phyloP scores from a whole-genome alignment of 306 rosid species.

The Arachis hypogaea region DNA sequence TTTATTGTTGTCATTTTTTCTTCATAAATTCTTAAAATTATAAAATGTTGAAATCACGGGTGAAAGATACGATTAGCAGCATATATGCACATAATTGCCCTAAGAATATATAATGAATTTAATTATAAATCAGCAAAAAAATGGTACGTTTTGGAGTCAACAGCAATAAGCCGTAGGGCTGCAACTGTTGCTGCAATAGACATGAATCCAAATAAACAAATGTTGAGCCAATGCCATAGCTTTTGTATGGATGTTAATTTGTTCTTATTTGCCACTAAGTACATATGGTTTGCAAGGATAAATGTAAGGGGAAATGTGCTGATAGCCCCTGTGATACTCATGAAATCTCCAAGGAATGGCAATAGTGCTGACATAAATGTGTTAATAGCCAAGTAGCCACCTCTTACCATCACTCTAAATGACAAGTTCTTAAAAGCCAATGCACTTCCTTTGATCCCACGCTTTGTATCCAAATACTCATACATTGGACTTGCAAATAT shows the following conservation, averaged over 20 bases:
- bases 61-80: neutral
- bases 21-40: too few relatives aligned
- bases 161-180: conserved; percentile 77
- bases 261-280: conserved; percentile 73
- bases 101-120: conserved; percentile 25
- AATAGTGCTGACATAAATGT: conserved; percentile 78
- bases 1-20: too few relatives aligned
- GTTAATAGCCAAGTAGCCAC: conserved; percentile 76
- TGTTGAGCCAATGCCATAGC: conserved; percentile 95
- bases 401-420: conserved; percentile 72
- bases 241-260: conserved; percentile 60
- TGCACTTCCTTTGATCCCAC: conserved; percentile 77
- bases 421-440: conserved; percentile 60
- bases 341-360: conserved; percentile 97
- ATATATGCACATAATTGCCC: neutral
- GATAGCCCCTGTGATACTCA: conserved; percentile 97
- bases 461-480: conserved; percentile 76
- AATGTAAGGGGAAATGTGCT: conserved; percentile 95
- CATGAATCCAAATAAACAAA: conserved; percentile 72
- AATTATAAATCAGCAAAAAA: conserved; percentile 77
- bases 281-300: conserved; percentile 95
- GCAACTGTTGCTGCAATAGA: conserved; percentile 80
- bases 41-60: neutral
- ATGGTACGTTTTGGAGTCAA: conserved; percentile 77
- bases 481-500: conserved; percentile 99